Evolutionary conservation across 805 yeast genomes (phyloP).

Genomic region (Teunomyces stri): DNA sequence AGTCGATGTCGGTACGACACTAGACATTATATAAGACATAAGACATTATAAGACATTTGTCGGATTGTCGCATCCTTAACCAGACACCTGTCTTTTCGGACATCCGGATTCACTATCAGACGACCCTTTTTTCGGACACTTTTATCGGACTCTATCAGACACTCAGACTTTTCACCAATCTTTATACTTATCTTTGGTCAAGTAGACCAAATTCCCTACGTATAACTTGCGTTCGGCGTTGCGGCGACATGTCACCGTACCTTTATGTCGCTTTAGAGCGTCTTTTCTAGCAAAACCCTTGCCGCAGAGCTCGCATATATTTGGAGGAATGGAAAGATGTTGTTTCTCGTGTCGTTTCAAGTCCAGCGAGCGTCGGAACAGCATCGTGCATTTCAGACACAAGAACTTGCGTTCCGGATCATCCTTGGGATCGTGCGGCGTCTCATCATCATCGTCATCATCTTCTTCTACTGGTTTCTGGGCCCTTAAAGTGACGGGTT

Average conservation of each 20-base stretch:
- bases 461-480: constrained; percentile 4
- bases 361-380: constrained; percentile 67
- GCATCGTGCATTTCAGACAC: constrained; percentile 59
- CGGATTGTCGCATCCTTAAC: no score
- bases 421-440: constrained; percentile 6
- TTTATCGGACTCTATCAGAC: no score
- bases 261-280: constrained; percentile 73
- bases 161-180: background rate
- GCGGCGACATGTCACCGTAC: constrained; percentile 71
- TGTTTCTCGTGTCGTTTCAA: constrained; percentile 74
- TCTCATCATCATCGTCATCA: constrained; percentile 7
- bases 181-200: constrained; percentile 8
- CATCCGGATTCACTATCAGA: no score
- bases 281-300: constrained; percentile 84
- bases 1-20: no score
- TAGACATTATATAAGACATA: no score
- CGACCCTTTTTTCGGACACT: no score
- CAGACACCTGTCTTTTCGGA: no score
- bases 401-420: constrained; percentile 41
- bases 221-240: constrained; percentile 56
- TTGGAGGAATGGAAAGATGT: constrained; percentile 68
- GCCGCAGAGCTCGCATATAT: constrained; percentile 72
- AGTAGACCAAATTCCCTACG: constrained; percentile 29
- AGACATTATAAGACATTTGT: no score
- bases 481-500: constrained; percentile 16